Evolutionary conservation across 345 rosid genomes (phyloP), one percentile per base, ranked within the genome.

Genomic region (Ceriops zippeliana): DNA sequence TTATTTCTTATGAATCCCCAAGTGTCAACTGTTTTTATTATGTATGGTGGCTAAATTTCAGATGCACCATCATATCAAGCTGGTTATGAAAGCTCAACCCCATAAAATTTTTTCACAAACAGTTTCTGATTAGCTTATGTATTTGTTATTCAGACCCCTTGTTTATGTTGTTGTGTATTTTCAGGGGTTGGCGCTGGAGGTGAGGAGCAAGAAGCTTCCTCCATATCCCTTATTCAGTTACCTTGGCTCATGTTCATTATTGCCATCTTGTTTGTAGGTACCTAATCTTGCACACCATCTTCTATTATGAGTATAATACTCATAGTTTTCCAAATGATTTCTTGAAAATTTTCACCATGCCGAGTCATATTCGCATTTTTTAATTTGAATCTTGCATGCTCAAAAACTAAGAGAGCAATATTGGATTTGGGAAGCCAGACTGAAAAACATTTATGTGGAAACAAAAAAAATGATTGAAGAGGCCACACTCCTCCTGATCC

Each of bases 161-260:
- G 5, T 65, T 24, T 59, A 42, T 52, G 52, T 58, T 11, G 17
- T 62, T 65, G 61, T 42, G 32, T 47, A n/a, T 68, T 68, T 82
- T 56, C 71, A 92, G 98, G 99, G 67, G 98, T 95, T 78, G 98
- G 98, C 75, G 99, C 97, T 52, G 99, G 98, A 66, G 97, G 97
- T 46, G 96, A 90, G 77, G 98, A 86, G 81, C 99, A 90, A 75
- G 77, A 81, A 77, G 79, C 89, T 68, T 81, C 93, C 17, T 72
- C 87, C 26, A 75, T 90, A 79, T 95, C 98, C 27, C 74, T 89
- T 65, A 80, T 91, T 52, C 96, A 88, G 82, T 79, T 95, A 70
- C 87, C 91, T 32, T 91, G 96, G 93, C 79, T 91, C 66, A 91
- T 86, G 49, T 75, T 95, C 49, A 46, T 81, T 63, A 83, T 95